phyloP scores from a whole-genome alignment of 257 asterid species.

The Solanum chiquidenum region DNA sequence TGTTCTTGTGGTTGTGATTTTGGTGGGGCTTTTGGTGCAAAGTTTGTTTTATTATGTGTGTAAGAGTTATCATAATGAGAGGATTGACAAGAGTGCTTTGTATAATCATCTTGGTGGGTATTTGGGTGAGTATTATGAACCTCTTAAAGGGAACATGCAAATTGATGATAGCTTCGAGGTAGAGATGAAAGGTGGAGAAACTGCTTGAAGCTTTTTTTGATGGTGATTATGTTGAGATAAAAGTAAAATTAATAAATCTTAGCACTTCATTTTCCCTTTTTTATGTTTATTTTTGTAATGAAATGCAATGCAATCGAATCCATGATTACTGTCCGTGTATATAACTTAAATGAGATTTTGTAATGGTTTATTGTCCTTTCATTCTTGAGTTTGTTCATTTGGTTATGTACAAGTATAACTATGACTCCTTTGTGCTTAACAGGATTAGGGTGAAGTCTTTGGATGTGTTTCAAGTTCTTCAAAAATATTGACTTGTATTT shows the following conservation, averaged over 20 bases:
- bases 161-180: conserved; percentile 29
- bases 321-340: background rate
- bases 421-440: background rate
- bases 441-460: background rate
- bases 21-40: conserved; percentile 77
- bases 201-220: background rate
- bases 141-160: conserved; percentile 89
- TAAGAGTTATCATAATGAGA: conserved; percentile 85
- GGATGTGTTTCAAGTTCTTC: background rate
- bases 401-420: background rate
- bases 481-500: too few species aligned
- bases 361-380: background rate
- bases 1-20: conserved; percentile 68
- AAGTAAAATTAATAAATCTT: background rate
- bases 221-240: background rate
- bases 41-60: conserved; percentile 92
- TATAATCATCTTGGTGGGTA: conserved; percentile 91
- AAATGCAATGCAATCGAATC: background rate
- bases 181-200: background rate
- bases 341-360: background rate
- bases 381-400: background rate
- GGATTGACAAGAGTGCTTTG: conserved; percentile 76
- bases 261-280: background rate
- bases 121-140: conserved; percentile 83
- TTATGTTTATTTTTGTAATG: background rate